Evolutionary conservation across 169 alveolate genomes (phyloP), one percentile per base, ranked within the genome.

Genomic region (Plasmodium reichenowi): DNA sequence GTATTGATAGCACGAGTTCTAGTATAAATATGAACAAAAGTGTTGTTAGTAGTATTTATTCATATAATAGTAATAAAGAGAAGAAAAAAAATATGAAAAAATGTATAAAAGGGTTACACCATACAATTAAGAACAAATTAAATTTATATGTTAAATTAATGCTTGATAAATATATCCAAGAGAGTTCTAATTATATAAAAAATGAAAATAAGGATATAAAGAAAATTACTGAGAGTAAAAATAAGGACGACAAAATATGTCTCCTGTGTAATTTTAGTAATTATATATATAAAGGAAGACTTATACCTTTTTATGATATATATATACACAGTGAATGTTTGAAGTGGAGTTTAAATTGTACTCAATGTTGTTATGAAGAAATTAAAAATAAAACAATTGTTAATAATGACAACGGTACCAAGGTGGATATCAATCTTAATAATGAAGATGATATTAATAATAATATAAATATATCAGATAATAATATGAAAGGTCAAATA

Each of bases 301-400:
- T 93, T 72, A 48, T 93, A 3, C 95, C 95, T n/a, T 93, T 93
- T 89, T 87, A 93, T 52, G 92, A 93, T 71, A 90, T 93, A 8
- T 90, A 62, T 78, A 64, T 93, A 22, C 95, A 93, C 54, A 88
- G 93, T 56, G 95, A 93, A 54, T 93, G 95, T 58, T 50, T 93
- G 52, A 92, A 90, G 29, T 93, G 95, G 95, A 90, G 94, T n/a
- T 58, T 93, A 76, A 90, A 88, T 54, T 88, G 93, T 58, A 88
- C 71, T 6, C 93, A 93, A 48, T 87, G 64, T 64, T 88, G 92
- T 24, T 86, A 54, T 32, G 78, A 63, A 32, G 52, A 75, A 12
- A 70, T 22, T 29, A 45, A 71, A 17, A 68, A 68, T 32, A 68
- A 68, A 24, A 45, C 7, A 3, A 12, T n/a, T 12, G 17, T 8